Percentiles rank a stretch among this genome's conserved stretches.
Evolutionary conservation across 495 filamentous ascomycete species (phyloP).

Genomic region (Letharia columbiana): DNA sequence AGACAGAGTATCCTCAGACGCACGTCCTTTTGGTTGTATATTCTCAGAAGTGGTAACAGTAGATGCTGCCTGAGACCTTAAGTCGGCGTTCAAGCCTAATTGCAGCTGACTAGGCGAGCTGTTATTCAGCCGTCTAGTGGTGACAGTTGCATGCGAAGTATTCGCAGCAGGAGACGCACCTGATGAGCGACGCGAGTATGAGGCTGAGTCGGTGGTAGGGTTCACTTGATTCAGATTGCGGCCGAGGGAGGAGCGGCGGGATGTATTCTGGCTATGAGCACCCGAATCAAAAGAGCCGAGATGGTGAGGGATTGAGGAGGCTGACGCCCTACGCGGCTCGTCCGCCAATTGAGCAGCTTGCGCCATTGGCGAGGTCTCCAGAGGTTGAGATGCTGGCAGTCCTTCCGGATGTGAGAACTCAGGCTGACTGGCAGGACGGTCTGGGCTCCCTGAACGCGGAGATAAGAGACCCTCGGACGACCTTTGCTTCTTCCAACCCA

Average conservation of each 20-base stretch:
- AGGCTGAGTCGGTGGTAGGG: conserved; percentile 12
- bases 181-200: conserved; percentile 27
- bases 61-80: conserved; percentile 12
- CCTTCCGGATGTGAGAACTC: conserved; percentile 28
- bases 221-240: conserved; percentile 16
- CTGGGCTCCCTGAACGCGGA: conserved; percentile 24
- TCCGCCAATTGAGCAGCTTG: conserved; percentile 12
- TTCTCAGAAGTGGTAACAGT: conserved; percentile 20
- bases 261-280: conserved; percentile 6
- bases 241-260: conserved; percentile 24
- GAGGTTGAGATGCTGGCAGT: conserved; percentile 23
- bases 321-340: conserved; percentile 19
- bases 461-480: conserved; percentile 19
- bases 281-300: conserved; percentile 11
- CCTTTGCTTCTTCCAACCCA: background rate
- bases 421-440: conserved; percentile 20
- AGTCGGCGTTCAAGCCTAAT: conserved; percentile 20
- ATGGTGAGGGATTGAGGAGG: conserved; percentile 13
- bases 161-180: conserved; percentile 23
- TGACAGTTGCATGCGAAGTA: conserved; percentile 10
- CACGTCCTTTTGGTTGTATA: conserved; percentile 19
- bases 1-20: conserved; percentile 25
- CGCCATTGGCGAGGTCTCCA: conserved; percentile 15
- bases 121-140: conserved; percentile 25
- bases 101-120: conserved; percentile 28